A percentile compares a stretch with the other conserved stretches of the same genome.
Evolutionary conservation across 2,329 filamentous ascomycete genomes (phyloP).

Genomic region (Colletotrichum navitas): DNA sequence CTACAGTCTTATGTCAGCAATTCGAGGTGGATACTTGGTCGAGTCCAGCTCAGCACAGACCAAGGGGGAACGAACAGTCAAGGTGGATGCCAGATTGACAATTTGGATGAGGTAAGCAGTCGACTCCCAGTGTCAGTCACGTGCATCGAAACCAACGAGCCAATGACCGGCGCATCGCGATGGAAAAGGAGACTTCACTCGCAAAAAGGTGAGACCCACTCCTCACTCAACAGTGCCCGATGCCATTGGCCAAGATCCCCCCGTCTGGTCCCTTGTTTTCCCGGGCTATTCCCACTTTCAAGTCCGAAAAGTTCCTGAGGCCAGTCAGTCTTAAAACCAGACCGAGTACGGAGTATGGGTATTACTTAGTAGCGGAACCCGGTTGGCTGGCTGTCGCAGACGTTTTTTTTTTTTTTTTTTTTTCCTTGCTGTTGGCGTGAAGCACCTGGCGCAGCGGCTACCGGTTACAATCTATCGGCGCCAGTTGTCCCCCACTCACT

Average conservation of each 20-base stretch:
- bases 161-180: slow-evolving; percentile 3
- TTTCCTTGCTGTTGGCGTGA: slow-evolving; percentile 5
- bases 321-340: slow-evolving; percentile 10
- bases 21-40: not conserved
- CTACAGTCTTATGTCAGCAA: slow-evolving; percentile 20
- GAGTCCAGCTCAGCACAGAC: not conserved
- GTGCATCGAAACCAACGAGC: not conserved
- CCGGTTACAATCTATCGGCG: slow-evolving; percentile 32
- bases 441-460: slow-evolving; percentile 21
- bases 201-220: not conserved
- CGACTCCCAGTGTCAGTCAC: not conserved
- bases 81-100: not conserved
- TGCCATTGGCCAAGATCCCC: slow-evolving; percentile 14
- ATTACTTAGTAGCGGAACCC: slow-evolving; percentile 10
- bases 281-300: slow-evolving; percentile 37
- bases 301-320: slow-evolving; percentile 39
- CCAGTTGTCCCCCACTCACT: not conserved
- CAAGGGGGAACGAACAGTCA: not conserved
- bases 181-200: not conserved
- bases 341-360: no score
- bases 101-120: not conserved
- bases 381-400: slow-evolving; percentile 11
- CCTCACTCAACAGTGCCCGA: not conserved
- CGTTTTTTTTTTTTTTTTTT: slow-evolving; percentile 1
- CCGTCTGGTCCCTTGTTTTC: slow-evolving; percentile 34